These are phyloP conservation scores for Chenopodium berlandieri DNA, from an alignment of 148 eudicot species.

Conservation along the genomic window DNA sequence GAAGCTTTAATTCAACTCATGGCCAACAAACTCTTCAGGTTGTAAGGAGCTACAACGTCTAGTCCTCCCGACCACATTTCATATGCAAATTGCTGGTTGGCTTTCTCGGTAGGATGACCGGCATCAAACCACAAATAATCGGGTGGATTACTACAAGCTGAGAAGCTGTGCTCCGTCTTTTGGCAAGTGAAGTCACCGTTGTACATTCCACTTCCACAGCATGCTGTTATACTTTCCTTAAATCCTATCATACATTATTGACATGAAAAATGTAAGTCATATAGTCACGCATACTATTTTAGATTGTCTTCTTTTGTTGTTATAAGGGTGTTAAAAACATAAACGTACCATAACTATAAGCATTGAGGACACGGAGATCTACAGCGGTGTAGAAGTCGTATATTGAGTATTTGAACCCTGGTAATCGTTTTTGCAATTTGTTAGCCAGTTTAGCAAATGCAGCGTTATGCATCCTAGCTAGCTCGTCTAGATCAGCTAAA, in stretches of 20 bases:
- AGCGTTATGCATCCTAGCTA: constrained; percentile 30
- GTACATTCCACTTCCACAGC: constrained; percentile 41
- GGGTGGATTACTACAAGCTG: constrained; percentile 26
- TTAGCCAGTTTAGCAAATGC: constrained; percentile 1
- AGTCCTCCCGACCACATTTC: constrained; percentile 36
- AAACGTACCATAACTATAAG: constrained; percentile 31
- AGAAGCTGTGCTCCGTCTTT: constrained; percentile 8
- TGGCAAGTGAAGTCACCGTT: constrained; percentile 30
- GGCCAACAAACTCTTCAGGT: constrained; percentile 22
- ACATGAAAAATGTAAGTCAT: neutral
- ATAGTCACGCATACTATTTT: neutral
- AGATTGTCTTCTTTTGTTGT: neutral
- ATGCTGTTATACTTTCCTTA: constrained; percentile 30
- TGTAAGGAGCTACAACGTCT: constrained; percentile 25
- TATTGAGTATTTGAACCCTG: constrained; percentile 34
- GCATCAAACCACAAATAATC: constrained; percentile 39
- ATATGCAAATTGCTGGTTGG: constrained; percentile 31
- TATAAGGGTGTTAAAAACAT: neutral
- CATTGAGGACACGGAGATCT: constrained; percentile 14
- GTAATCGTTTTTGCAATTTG: constrained; percentile 18
- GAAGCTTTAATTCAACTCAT: neutral
- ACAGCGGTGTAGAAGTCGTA: constrained; percentile 31
- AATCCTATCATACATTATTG: constrained; percentile 23
- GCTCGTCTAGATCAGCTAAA: constrained; percentile 15
- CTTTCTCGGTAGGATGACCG: constrained; percentile 37